These are phyloP conservation scores for Rutidosis leptorrhynchoides DNA, from an alignment of 129 eudicot genomes.

Conservation along the genomic window DNA sequence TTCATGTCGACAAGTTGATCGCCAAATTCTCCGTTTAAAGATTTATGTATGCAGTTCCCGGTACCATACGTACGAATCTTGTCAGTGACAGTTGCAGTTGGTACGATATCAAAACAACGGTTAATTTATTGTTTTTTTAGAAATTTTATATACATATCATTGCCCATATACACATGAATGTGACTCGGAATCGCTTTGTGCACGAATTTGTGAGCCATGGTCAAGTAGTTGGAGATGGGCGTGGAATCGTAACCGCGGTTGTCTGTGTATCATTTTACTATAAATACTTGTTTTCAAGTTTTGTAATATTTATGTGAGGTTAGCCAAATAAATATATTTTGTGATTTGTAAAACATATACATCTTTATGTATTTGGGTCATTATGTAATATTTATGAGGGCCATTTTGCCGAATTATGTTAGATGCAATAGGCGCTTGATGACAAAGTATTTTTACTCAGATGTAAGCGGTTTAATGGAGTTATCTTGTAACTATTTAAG, in stretches of 20 bases:
- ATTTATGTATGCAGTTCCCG: neutral
- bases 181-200: neutral
- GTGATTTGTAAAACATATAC: conserved; percentile 19
- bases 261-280: conserved; percentile 26
- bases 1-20: conserved; percentile 88
- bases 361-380: neutral
- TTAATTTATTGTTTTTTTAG: conserved; percentile 21
- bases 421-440: no score
- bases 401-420: neutral
- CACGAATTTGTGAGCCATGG: neutral
- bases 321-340: conserved; percentile 3
- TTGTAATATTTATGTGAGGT: conserved; percentile 21
- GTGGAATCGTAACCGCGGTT: neutral
- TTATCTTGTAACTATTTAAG: no score
- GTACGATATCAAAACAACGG: conserved; percentile 13
- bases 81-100: conserved; percentile 12
- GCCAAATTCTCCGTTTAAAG: conserved; percentile 57
- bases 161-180: conserved; percentile 16
- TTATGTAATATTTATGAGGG: neutral
- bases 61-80: neutral
- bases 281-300: conserved; percentile 14
- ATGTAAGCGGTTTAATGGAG: no score
- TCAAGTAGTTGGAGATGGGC: neutral
- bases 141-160: conserved; percentile 8
- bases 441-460: no score